Evolutionary conservation across 805 yeast species (phyloP).

Genomic region (Scheffersomyces lignosus): DNA sequence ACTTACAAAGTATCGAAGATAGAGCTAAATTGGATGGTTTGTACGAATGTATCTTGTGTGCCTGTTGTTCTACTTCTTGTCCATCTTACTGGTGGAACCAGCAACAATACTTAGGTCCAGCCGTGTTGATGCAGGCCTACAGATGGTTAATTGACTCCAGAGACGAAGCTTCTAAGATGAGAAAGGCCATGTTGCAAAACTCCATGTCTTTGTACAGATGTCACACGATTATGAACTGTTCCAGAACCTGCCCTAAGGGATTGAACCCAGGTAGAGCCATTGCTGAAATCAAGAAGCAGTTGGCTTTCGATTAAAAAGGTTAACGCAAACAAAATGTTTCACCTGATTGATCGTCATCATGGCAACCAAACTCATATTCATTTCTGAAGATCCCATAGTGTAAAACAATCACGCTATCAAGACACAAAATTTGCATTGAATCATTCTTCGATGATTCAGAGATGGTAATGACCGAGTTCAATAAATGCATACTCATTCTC

Average conservation of each 20-base stretch:
- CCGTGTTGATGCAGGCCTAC: constrained; percentile 98
- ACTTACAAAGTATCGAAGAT: constrained; percentile 86
- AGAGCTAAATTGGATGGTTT: constrained; percentile 95
- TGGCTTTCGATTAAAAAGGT: constrained; percentile 81
- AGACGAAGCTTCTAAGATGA: constrained; percentile 80
- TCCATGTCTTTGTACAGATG: constrained; percentile 98
- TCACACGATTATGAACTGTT: constrained; percentile 98
- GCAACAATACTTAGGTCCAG: constrained; percentile 98
- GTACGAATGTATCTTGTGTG: constrained; percentile 97
- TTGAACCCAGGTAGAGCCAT: constrained; percentile 97
- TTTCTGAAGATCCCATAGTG: too few species aligned
- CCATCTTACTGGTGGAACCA: constrained; percentile 99
- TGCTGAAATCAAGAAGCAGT: constrained; percentile 92
- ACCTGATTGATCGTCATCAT: too few species aligned
- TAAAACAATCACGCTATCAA: too few species aligned
- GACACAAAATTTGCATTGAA: too few species aligned
- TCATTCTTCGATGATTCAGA: too few species aligned
- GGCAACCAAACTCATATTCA: too few species aligned
- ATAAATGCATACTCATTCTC: too few species aligned
- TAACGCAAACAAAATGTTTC: too few species aligned
- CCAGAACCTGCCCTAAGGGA: constrained; percentile 97
- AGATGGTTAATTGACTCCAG: constrained; percentile 98
- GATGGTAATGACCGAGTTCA: too few species aligned
- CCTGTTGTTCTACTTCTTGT: constrained; percentile 98
- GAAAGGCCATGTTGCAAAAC: constrained; percentile 91